phyloP scores from a whole-genome alignment of 1,284 basidiomycete genomes.

The Ustilago bromivora region DNA sequence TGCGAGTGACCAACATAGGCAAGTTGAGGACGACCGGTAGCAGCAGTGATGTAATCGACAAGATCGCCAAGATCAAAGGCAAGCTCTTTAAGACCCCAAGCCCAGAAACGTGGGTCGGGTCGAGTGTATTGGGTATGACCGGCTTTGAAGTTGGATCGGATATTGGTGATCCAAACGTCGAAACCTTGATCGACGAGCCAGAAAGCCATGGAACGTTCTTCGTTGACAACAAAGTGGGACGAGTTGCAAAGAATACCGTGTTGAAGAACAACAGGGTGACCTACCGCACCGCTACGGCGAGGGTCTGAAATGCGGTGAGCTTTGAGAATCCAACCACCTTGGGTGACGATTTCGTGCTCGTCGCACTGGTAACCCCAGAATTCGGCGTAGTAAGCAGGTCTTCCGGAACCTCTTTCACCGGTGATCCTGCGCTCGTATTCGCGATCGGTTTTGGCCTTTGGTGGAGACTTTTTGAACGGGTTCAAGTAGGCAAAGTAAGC shows the following conservation, averaged over 20 bases:
- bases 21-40: conserved; percentile 58
- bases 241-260: conserved; percentile 69
- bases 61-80: conserved; percentile 66
- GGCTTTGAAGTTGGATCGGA: conserved; percentile 66
- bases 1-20: conserved; percentile 69
- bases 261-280: conserved; percentile 68
- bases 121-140: conserved; percentile 65
- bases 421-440: conserved; percentile 69
- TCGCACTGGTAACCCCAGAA: conserved; percentile 70
- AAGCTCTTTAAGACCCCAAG: conserved; percentile 68
- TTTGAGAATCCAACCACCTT: conserved; percentile 68
- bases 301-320: conserved; percentile 68
- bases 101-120: conserved; percentile 69
- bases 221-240: conserved; percentile 64
- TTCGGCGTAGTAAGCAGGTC: conserved; percentile 67
- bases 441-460: conserved; percentile 60
- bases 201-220: conserved; percentile 68
- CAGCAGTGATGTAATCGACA: conserved; percentile 65
- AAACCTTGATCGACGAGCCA: conserved; percentile 69
- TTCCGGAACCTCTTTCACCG: conserved; percentile 63
- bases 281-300: conserved; percentile 59
- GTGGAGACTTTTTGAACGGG: conserved; percentile 62
- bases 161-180: conserved; percentile 69
- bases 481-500: conserved; percentile 64
- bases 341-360: conserved; percentile 66